Evolutionary conservation across 768 basidiomycete genomes (phyloP).

Genomic region (Amanita exitialis): DNA sequence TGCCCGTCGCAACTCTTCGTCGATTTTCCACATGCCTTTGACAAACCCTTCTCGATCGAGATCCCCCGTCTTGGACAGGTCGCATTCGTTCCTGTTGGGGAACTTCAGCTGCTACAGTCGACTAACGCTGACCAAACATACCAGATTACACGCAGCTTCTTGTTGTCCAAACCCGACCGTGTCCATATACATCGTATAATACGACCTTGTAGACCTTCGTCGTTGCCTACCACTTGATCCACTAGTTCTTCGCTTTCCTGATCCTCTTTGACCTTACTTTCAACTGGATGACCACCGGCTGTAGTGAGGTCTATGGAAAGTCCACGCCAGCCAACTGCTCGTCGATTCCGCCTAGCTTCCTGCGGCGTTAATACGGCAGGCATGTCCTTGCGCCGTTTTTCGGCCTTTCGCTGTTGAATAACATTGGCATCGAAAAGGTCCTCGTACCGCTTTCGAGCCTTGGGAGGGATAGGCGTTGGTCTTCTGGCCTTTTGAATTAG

Average conservation of each 20-base stretch:
- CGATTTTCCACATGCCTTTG: slow-evolving; percentile 80
- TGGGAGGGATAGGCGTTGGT: slow-evolving; percentile 57
- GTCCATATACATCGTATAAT: slow-evolving; percentile 56
- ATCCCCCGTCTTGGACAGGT: slow-evolving; percentile 41
- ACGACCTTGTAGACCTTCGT: slow-evolving; percentile 44
- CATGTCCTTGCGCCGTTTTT: slow-evolving; percentile 21
- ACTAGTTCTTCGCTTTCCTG: slow-evolving; percentile 17
- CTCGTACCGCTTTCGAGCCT: slow-evolving; percentile 59
- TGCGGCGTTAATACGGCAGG: slow-evolving; percentile 24
- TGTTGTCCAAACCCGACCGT: slow-evolving; percentile 43
- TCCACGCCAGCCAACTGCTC: slow-evolving; percentile 68
- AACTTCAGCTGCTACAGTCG: background rate
- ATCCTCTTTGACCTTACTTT: slow-evolving; percentile 3
- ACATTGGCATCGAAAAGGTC: slow-evolving; percentile 54
- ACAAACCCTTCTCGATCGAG: slow-evolving; percentile 60
- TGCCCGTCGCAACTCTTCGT: slow-evolving; percentile 67
- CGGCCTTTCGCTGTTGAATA: slow-evolving; percentile 33
- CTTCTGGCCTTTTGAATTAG: slow-evolving; percentile 26
- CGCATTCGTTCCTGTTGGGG: slow-evolving; percentile 56
- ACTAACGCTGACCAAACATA: slow-evolving; percentile 20
- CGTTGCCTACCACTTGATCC: slow-evolving; percentile 24
- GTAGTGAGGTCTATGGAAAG: slow-evolving; percentile 59
- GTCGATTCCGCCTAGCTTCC: slow-evolving; percentile 32
- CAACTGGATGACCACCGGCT: slow-evolving; percentile 18
- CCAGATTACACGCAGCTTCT: slow-evolving; percentile 58